Percentiles rank a stretch among this genome's conserved stretches.
phyloP scores from a whole-genome alignment of 768 basidiomycete species.

The Infundibulicybe gibba region DNA sequence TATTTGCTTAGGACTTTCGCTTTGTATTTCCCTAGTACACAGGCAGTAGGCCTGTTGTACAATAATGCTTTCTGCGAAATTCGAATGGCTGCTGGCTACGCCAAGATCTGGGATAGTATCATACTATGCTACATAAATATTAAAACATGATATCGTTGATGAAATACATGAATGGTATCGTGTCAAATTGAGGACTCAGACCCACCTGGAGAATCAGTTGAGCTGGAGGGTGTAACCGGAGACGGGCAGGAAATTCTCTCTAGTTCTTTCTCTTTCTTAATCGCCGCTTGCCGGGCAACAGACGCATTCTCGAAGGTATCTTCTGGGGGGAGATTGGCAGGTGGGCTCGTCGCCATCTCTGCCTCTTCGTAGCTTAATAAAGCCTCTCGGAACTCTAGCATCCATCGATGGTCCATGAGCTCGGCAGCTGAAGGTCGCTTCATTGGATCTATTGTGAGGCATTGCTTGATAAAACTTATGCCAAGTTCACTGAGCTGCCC shows the following conservation, averaged over 20 bases:
- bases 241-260: constrained; percentile 51
- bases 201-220: constrained; percentile 8
- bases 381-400: constrained; percentile 75
- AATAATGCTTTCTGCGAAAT: too few species aligned
- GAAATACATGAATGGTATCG: too few species aligned
- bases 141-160: too few species aligned
- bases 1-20: neutral
- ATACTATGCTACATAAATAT: too few species aligned
- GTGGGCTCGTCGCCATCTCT: constrained; percentile 48
- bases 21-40: constrained; percentile 3
- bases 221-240: constrained; percentile 37
- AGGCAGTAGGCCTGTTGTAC: too few species aligned
- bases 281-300: constrained; percentile 53
- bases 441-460: constrained; percentile 83
- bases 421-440: constrained; percentile 81
- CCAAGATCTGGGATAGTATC: too few species aligned
- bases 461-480: constrained; percentile 91
- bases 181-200: constrained; percentile 4
- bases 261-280: constrained; percentile 56
- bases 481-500: constrained; percentile 86
- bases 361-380: constrained; percentile 65
- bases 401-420: constrained; percentile 88
- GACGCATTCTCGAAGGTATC: constrained; percentile 46
- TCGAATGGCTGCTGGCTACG: too few species aligned
- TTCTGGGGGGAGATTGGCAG: constrained; percentile 41